A percentile compares a stretch with the other conserved stretches of the same genome.
phyloP scores from a whole-genome alignment of 2,329 filamentous ascomycete genomes.

The Arthroderma uncinatum region DNA sequence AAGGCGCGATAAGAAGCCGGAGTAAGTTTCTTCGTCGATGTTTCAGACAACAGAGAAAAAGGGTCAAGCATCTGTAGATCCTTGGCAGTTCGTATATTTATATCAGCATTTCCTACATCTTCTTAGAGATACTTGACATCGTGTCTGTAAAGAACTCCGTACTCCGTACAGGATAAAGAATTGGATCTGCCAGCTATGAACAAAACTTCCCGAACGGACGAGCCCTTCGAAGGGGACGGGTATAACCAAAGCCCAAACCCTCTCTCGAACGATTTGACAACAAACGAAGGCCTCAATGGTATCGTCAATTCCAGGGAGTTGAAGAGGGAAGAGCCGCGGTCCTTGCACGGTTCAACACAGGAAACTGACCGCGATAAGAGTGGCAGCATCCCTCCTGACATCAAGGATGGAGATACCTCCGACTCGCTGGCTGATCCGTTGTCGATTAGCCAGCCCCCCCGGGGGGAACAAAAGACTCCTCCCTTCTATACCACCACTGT shows the following conservation, averaged over 20 bases:
- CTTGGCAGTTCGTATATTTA: not conserved
- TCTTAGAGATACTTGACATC: no score
- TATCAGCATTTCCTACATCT: not conserved
- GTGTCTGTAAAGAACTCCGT: no score
- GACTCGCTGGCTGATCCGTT: not conserved
- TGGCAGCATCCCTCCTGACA: not conserved
- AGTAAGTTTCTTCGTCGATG: not conserved
- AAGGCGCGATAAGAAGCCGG: not conserved
- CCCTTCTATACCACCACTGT: not conserved
- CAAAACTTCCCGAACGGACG: slow-evolving; percentile 52
- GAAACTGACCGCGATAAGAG: not conserved
- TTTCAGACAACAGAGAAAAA: no score
- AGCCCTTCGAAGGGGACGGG: slow-evolving; percentile 40
- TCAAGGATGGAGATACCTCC: not conserved
- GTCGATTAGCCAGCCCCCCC: not conserved
- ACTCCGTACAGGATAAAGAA: not conserved
- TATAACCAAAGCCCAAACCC: slow-evolving; percentile 53
- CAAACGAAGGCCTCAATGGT: slow-evolving; percentile 50
- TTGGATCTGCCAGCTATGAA: slow-evolving; percentile 41
- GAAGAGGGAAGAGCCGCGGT: slow-evolving; percentile 31
- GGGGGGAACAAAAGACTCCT: not conserved
- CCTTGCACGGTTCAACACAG: not conserved
- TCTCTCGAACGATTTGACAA: slow-evolving; percentile 50
- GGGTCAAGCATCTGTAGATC: not conserved
- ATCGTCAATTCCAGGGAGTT: slow-evolving; percentile 48